Base-by-base conservation (phyloP, 306 rosid genomes). In the Macrotyloma uniflorum region DNA sequence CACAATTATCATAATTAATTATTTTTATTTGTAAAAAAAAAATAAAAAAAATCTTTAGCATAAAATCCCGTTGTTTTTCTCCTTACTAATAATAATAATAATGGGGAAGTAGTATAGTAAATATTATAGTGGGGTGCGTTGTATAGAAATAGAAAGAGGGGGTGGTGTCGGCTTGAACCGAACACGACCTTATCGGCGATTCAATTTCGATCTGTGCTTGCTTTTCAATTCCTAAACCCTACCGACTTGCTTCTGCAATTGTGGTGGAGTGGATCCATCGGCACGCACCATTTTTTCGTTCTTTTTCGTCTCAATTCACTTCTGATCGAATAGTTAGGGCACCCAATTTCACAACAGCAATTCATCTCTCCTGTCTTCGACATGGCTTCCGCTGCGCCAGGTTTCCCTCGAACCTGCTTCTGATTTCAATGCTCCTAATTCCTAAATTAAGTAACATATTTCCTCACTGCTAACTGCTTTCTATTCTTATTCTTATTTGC, bases 161-260 rank as follows among this genome's bases (percentile, higher is more conserved):
- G 89, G 82, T 81, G 77, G 85, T 94, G 98, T 94, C 97, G 97
- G 97, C 93, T 84, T 90, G 87, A 76, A 83, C 93, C 96, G 89
- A 94, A 89, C 97, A 94, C 89, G 84, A 91, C 87, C 98, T 87
- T 85, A 87, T 88, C 91, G 74, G 49, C 84, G 83, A 87, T 79
- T 77, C 32, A 63, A 49, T 67, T 73, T 81, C 82, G 87, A 76
- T 81, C 87, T n/a, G 11, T 7, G 55, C 6, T 11, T 43, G 1
- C 15, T 3, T n/a, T 24, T 57, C 57, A 23, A 32, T 59, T 19
- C 74, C 22, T 15, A 40, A 75, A 59, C 81, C 77, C 81, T 72
- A 72, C 30, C 30, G 36, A 26, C 42, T 71, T 22, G 55, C 63
- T 67, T 74, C 64, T 32, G 63, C 70, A 36, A 22, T 79, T 38